Conservation (phyloP, 2,329 filamentous ascomycete species). For the Keithomyces neogunnii region DNA sequence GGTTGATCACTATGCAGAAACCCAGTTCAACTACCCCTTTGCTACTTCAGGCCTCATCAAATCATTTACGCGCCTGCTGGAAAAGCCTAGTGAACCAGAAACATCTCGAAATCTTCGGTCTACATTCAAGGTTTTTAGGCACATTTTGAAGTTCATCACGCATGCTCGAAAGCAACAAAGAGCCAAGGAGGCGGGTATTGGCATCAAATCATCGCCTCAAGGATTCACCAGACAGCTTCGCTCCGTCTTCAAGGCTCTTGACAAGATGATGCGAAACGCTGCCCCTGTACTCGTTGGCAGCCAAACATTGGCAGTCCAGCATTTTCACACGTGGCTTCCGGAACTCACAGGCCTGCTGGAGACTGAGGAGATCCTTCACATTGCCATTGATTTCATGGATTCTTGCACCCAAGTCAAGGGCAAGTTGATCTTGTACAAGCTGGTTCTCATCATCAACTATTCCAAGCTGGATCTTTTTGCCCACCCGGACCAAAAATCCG, state of each 20-base stretch:
- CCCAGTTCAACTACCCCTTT: conserved; percentile 85
- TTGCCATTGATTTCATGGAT: conserved; percentile 90
- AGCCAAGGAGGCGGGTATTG: conserved; percentile 79
- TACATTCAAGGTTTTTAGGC: conserved; percentile 88
- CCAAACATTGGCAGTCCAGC: conserved; percentile 89
- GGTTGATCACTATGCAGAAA: conserved; percentile 85
- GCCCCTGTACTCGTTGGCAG: conserved; percentile 84
- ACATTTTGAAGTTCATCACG: conserved; percentile 91
- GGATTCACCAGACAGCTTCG: conserved; percentile 76
- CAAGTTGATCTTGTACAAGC: conserved; percentile 84
- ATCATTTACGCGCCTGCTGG: conserved; percentile 76
- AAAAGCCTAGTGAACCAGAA: conserved; percentile 74
- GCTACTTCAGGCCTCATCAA: conserved; percentile 81
- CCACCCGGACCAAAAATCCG: conserved; percentile 64
- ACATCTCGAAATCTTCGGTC: conserved; percentile 77
- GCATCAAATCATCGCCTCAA: conserved; percentile 65
- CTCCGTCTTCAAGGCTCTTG: conserved; percentile 81
- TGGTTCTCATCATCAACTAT: conserved; percentile 89
- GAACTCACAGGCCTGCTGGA: conserved; percentile 71
- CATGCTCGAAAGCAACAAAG: conserved; percentile 80
- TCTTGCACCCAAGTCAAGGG: conserved; percentile 82
- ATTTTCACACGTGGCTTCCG: conserved; percentile 96
- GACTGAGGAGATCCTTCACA: conserved; percentile 78
- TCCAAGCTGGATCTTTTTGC: conserved; percentile 75
- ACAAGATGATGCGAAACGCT: conserved; percentile 80